Evolutionary conservation across 2,329 filamentous ascomycete species (phyloP).

Genomic region (Ilyonectria mors-panacis): DNA sequence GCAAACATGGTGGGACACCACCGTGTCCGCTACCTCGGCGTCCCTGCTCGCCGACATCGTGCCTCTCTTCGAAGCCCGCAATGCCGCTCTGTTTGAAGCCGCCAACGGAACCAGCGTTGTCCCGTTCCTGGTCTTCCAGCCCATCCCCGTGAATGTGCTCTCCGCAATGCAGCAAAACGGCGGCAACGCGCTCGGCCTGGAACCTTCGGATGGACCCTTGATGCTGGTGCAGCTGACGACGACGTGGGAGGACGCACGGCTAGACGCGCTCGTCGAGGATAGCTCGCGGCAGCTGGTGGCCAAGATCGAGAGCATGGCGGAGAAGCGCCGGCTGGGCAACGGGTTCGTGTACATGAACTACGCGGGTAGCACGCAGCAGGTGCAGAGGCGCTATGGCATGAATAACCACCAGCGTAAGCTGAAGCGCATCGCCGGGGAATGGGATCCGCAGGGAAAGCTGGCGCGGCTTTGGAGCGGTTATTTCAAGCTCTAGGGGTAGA

Average conservation of each 20-base stretch:
- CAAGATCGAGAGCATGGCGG: constrained; percentile 8
- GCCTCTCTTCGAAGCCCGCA: constrained; percentile 42
- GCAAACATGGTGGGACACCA: constrained; percentile 51
- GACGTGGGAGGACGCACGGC: constrained; percentile 9
- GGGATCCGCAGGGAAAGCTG: constrained; percentile 22
- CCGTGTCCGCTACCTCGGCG: constrained; percentile 42
- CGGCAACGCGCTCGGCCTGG: constrained; percentile 19
- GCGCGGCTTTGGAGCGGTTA: constrained; percentile 22
- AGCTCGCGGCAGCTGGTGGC: constrained; percentile 14
- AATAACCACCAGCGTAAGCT: constrained; percentile 18
- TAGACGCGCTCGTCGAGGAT: constrained; percentile 17
- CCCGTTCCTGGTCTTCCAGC: constrained; percentile 54
- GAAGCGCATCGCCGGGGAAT: constrained; percentile 24
- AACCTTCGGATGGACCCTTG: constrained; percentile 11
- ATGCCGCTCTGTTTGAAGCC: constrained; percentile 31
- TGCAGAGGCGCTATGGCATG: constrained; percentile 22
- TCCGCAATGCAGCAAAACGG: constrained; percentile 29
- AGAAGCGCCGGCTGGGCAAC: constrained; percentile 13
- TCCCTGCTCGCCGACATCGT: constrained; percentile 48
- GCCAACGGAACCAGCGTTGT: constrained; percentile 19
- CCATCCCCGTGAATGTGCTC: constrained; percentile 46
- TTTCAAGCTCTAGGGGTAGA: constrained; percentile 24
- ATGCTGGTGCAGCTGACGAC: constrained; percentile 28
- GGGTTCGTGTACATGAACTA: constrained; percentile 36
- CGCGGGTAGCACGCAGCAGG: constrained; percentile 27